Evolutionary conservation across 139 green algal genomes (phyloP), one percentile per base, ranked within the genome.

Genomic region (Prasinococcaceae sp.): DNA sequence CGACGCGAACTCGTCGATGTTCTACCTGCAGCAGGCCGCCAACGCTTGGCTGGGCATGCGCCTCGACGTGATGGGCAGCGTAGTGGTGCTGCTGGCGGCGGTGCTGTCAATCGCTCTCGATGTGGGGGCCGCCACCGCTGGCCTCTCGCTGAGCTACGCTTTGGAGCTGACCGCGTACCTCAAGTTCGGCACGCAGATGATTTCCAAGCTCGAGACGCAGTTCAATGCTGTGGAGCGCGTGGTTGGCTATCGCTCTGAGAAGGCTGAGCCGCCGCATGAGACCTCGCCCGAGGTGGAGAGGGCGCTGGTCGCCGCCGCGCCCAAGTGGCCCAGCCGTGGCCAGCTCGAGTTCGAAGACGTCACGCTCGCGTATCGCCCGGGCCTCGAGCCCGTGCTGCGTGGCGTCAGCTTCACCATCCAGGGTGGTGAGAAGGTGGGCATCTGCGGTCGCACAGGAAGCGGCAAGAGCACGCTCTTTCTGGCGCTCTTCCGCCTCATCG

Each of bases 151-250:
- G 20, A 58, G 35, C 26, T 59, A 66, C 50, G 58, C 58, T 12
- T 23, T 66, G 38, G 79, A 92, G 47, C 65, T 93, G 2, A 90
- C 82, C 4, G 62, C 75, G 43, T 89, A 81, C 78, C 67, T 92
- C 9, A 92, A 90, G 68, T 72, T 81, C 27, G 72, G 63, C n/a
- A 83, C 83, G 27, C 75, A 72, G 32, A 83, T 80, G 51, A 72
- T 72, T 6, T 78, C 74, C 36, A 77, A 82, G 75, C 72, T 83
- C 26, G 84, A 94, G 70, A 68, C 65, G 2, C 69, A 86, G 43
- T 83, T 93, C 71, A 94, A 94, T 73, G 77, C 66, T 5, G 83
- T 93, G 28, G 84, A 94, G 70, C 77, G 84, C 6, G 75, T 92
- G 19, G 47, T 78, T 26, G 65, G n/a, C n/a, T n/a, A n/a, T n/a